A percentile compares a stretch with the other conserved stretches of the same genome.
Conservation (phyloP, 2,329 filamentous ascomycete species). For the Peltaster fructicola region DNA sequence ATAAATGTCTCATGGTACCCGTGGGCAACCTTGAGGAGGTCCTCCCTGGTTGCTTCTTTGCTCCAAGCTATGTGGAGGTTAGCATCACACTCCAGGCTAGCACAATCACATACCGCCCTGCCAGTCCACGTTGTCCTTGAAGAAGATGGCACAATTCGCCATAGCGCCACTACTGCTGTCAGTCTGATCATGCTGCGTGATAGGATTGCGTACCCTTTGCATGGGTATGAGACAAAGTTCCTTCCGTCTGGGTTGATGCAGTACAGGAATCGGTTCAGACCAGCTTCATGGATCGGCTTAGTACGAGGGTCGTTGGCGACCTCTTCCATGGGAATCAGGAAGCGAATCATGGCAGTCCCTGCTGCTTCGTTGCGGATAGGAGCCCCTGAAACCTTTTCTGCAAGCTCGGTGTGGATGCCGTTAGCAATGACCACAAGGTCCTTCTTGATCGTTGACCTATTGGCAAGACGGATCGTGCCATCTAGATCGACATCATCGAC, state of each 20-base stretch:
- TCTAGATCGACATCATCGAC: slow-evolving; percentile 1
- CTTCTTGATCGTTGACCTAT: slow-evolving; percentile 1
- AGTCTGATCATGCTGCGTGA: no score
- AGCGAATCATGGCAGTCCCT: slow-evolving; percentile 1
- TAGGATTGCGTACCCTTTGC: no score
- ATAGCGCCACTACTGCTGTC: no score
- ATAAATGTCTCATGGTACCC: not conserved
- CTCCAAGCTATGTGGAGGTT: slow-evolving; percentile 1
- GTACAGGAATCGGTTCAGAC: not conserved
- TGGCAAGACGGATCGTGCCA: no score
- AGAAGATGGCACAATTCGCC: no score
- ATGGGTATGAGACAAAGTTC: no score
- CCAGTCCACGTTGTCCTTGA: no score
- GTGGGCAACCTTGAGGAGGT: slow-evolving; percentile 1
- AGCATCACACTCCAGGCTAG: no score
- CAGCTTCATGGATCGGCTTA: not conserved
- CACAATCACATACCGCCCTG: no score
- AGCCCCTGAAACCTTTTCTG: not conserved
- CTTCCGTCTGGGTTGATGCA: not conserved
- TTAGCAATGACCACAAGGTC: slow-evolving; percentile 2
- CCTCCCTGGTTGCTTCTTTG: slow-evolving; percentile 1
- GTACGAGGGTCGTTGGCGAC: not conserved
- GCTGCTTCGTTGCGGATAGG: slow-evolving; percentile 1
- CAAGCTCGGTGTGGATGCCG: slow-evolving; percentile 1
- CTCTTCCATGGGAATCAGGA: not conserved